A percentile compares a stretch with the other conserved stretches of the same genome.
These are phyloP conservation scores for Penicillium desertorum DNA, from an alignment of 495 filamentous ascomycete genomes.

Conservation along the genomic window DNA sequence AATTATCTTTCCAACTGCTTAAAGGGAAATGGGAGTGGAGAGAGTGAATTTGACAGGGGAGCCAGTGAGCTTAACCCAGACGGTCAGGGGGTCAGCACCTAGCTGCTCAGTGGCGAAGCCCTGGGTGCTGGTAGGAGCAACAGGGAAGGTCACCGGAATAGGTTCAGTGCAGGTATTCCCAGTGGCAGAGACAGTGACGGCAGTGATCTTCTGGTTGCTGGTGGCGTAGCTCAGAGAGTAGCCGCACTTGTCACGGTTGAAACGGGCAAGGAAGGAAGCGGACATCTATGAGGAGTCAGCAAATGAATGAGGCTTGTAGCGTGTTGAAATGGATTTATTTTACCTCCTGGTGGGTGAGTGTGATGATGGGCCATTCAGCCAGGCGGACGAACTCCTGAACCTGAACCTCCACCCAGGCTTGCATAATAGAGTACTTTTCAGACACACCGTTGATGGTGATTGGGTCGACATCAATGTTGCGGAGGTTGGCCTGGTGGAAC, in stretches of 20 bases:
- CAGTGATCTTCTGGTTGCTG: slow-evolving; percentile 46
- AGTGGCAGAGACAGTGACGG: slow-evolving; percentile 50
- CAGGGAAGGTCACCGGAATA: slow-evolving; percentile 60
- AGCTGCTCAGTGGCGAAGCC: slow-evolving; percentile 54
- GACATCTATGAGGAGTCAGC: slow-evolving; percentile 41
- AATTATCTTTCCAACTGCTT: slow-evolving; percentile 6
- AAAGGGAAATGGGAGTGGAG: slow-evolving; percentile 45
- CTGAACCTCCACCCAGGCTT: slow-evolving; percentile 61
- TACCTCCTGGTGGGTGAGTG: slow-evolving; percentile 55
- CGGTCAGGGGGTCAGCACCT: slow-evolving; percentile 58
- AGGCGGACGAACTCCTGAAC: slow-evolving; percentile 58
- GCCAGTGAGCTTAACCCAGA: slow-evolving; percentile 57
- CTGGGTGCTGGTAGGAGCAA: slow-evolving; percentile 37
- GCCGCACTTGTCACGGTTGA: slow-evolving; percentile 54
- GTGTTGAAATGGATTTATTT: slow-evolving; percentile 1
- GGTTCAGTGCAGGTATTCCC: slow-evolving; percentile 51
- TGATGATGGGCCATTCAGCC: slow-evolving; percentile 57
- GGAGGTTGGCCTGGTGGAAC: slow-evolving; percentile 60
- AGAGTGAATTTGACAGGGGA: slow-evolving; percentile 53
- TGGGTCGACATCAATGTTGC: slow-evolving; percentile 44
- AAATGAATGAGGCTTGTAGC: neutral
- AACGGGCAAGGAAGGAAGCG: slow-evolving; percentile 49
- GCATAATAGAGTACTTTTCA: slow-evolving; percentile 53
- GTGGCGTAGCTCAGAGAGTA: slow-evolving; percentile 51
- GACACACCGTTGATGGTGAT: slow-evolving; percentile 54